phyloP scores from a whole-genome alignment of 257 asterid genomes.

The Craterostigma plantagineum region DNA sequence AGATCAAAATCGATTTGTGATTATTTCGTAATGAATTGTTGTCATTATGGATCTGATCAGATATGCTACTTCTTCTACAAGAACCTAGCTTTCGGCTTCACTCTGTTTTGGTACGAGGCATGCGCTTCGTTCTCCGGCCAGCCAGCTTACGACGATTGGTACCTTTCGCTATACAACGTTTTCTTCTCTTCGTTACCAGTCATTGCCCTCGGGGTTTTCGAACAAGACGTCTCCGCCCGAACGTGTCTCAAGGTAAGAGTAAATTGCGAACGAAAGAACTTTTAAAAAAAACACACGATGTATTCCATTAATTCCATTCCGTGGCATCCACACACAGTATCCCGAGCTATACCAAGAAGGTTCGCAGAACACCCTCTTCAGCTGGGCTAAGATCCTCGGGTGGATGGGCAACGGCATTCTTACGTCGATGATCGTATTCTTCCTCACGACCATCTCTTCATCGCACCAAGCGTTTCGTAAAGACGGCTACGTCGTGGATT shows the following conservation, averaged over 20 bases:
- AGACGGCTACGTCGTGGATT: constrained; percentile 67
- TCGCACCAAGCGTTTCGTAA: constrained; percentile 42
- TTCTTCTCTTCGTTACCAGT: constrained; percentile 96
- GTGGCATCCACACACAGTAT: no score
- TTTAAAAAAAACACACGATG: not conserved
- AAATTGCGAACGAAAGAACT: not conserved
- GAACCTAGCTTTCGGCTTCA: constrained; percentile 88
- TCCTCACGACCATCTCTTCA: constrained; percentile 38
- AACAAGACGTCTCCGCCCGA: constrained; percentile 78
- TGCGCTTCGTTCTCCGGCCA: constrained; percentile 84
- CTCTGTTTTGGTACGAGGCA: constrained; percentile 90
- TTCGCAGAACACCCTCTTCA: constrained; percentile 53
- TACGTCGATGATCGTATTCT: constrained; percentile 62
- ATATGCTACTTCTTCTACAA: constrained; percentile 93
- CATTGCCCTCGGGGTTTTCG: constrained; percentile 88
- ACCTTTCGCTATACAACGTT: constrained; percentile 75
- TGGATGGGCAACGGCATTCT: constrained; percentile 79
- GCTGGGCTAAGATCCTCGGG: constrained; percentile 76
- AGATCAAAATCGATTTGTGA: not conserved
- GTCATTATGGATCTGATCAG: constrained; percentile 25
- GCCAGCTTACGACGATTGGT: constrained; percentile 94
- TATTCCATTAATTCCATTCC: no score
- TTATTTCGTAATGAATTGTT: not conserved
- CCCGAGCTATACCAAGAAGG: constrained; percentile 75
- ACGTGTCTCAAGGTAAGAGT: constrained; percentile 55